Percentiles rank a stretch among this genome's conserved stretches.
phyloP scores from a whole-genome alignment of 2,329 filamentous ascomycete genomes.

The Xenoacremonium recifei region DNA sequence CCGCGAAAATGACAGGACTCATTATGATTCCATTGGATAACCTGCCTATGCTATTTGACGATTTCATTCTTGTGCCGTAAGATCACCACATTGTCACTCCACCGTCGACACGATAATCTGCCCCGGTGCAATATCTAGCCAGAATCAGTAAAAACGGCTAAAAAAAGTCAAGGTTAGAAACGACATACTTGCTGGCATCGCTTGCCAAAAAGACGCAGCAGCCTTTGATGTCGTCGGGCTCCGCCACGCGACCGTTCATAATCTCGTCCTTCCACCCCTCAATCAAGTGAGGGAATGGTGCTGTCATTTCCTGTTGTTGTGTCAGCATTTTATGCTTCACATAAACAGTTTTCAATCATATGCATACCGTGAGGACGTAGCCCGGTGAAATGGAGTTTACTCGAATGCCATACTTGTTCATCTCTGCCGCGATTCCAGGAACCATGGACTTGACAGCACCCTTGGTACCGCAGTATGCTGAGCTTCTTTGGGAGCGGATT shows the following conservation, averaged over 20 bases:
- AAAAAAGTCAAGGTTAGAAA: no score
- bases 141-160: neutral
- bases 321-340: neutral
- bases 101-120: slow-evolving; percentile 45
- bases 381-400: slow-evolving; percentile 48
- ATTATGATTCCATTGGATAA: no score
- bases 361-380: slow-evolving; percentile 33
- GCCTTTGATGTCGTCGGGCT: slow-evolving; percentile 49
- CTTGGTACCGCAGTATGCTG: slow-evolving; percentile 27
- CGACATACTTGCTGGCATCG: slow-evolving; percentile 44
- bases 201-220: slow-evolving; percentile 47
- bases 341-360: neutral
- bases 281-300: slow-evolving; percentile 43
- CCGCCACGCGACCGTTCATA: slow-evolving; percentile 45
- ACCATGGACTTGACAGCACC: slow-evolving; percentile 26
- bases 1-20: no score
- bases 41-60: no score
- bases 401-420: slow-evolving; percentile 38
- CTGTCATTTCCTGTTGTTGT: slow-evolving; percentile 36
- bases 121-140: slow-evolving; percentile 38
- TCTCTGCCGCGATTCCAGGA: slow-evolving; percentile 22
- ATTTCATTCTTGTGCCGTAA: no score
- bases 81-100: slow-evolving; percentile 41
- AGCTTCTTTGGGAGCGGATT: slow-evolving; percentile 46
- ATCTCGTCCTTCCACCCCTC: slow-evolving; percentile 49